Conservation (phyloP, 257 asterid genomes). For the Hygrophila difformis region DNA sequence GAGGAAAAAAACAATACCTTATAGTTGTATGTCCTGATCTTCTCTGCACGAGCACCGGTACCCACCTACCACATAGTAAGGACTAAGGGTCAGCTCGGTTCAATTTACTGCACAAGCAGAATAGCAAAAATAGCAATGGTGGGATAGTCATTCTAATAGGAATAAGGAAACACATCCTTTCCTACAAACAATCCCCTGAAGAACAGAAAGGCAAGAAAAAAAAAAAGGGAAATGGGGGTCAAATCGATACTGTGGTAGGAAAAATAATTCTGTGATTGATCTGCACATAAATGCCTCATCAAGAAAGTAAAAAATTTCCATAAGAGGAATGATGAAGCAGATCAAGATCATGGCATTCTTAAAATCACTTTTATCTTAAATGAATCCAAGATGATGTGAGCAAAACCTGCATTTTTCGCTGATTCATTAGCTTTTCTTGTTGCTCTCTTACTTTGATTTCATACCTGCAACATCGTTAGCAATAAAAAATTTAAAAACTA, state of each 20-base stretch:
- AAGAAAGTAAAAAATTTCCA: background rate
- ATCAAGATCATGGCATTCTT: slow-evolving; percentile 5
- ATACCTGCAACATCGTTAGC: slow-evolving; percentile 51
- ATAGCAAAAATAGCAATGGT: background rate
- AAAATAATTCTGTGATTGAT: too few relatives aligned
- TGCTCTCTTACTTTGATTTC: slow-evolving; percentile 91
- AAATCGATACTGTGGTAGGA: too few relatives aligned
- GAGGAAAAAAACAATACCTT: slow-evolving; percentile 41
- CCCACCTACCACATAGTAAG: slow-evolving; percentile 65
- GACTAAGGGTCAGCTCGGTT: slow-evolving; percentile 17
- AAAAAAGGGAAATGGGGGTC: background rate
- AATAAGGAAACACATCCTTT: background rate
- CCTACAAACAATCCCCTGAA: background rate
- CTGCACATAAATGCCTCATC: too few relatives aligned
- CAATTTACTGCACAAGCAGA: slow-evolving; percentile 2
- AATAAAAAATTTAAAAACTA: slow-evolving; percentile 12
- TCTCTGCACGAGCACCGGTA: slow-evolving; percentile 95
- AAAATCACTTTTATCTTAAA: background rate
- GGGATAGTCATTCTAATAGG: too few relatives aligned
- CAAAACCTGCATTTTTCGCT: slow-evolving; percentile 80
- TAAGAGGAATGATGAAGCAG: slow-evolving; percentile 12
- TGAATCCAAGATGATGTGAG: slow-evolving; percentile 5
- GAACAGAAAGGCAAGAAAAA: background rate
- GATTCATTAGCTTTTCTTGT: slow-evolving; percentile 70
- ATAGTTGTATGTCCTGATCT: slow-evolving; percentile 91